phyloP scores from a whole-genome alignment of 306 rosid genomes.

The Trichosanthes cucumerina region DNA sequence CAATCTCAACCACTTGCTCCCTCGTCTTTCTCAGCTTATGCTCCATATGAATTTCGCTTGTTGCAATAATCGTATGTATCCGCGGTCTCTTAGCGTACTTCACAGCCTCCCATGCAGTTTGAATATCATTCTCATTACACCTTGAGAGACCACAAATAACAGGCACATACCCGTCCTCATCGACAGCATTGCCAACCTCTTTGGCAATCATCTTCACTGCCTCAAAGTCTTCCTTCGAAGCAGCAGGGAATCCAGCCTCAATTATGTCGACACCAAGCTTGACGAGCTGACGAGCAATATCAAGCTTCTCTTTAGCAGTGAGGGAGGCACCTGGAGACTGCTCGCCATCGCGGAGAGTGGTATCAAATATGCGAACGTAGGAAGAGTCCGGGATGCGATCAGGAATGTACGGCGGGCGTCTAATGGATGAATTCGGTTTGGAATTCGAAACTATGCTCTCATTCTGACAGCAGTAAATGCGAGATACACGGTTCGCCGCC shows the following conservation, averaged over 20 bases:
- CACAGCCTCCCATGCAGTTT: conserved; percentile 88
- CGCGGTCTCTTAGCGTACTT: conserved; percentile 70
- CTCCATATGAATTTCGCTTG: conserved; percentile 83
- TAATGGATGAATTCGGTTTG: not conserved
- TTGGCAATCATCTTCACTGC: conserved; percentile 63
- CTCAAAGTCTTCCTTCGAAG: conserved; percentile 74
- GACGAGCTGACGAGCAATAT: conserved; percentile 74
- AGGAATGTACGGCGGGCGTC: conserved; percentile 78
- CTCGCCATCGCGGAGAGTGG: conserved; percentile 98
- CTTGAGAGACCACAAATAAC: conserved; percentile 84
- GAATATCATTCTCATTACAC: conserved; percentile 73
- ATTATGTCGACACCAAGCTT: conserved; percentile 90
- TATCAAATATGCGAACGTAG: conserved; percentile 82
- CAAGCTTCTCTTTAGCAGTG: conserved; percentile 79
- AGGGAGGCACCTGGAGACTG: conserved; percentile 98
- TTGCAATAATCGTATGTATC: conserved; percentile 84
- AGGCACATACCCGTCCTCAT: conserved; percentile 57
- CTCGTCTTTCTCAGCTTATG: conserved; percentile 62
- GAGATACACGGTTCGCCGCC: not conserved
- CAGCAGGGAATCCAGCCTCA: conserved; percentile 88
- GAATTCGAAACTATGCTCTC: not conserved
- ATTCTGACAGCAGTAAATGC: not conserved
- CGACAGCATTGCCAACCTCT: conserved; percentile 73
- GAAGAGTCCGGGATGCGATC: conserved; percentile 62
- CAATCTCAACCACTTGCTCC: conserved; percentile 58